Percentiles rank a stretch among this genome's conserved stretches.
Evolutionary conservation across 78 protist genomes (phyloP).

Genomic region (Pigoraptor vietnamica): DNA sequence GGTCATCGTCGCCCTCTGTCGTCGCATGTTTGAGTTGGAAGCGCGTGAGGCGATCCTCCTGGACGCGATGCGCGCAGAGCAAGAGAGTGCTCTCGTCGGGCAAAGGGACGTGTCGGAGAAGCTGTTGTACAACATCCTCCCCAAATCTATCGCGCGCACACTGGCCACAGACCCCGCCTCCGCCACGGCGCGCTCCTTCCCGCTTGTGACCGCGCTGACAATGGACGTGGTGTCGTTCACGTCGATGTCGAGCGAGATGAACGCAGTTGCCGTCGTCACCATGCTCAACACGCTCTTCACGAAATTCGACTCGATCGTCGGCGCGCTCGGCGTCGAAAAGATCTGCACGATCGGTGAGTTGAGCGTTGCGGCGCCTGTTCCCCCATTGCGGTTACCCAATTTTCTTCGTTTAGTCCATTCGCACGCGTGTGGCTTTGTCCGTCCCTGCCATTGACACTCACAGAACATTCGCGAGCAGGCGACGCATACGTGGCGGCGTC

Average conservation of each 20-base stretch:
- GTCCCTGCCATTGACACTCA: not conserved
- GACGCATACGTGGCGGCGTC: not conserved
- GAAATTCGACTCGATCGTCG: not conserved
- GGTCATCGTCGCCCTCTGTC: not conserved
- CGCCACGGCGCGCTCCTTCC: not conserved
- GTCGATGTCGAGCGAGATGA: not conserved
- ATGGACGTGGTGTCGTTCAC: conserved; percentile 14
- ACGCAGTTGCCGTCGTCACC: not conserved
- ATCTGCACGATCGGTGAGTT: conserved; percentile 35
- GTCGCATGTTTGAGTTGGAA: not conserved
- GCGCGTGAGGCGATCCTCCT: not conserved
- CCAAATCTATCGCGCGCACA: not conserved
- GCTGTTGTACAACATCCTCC: not conserved
- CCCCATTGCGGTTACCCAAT: not conserved
- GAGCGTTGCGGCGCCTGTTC: not conserved
- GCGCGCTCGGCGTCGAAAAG: not conserved
- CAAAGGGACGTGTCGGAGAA: not conserved
- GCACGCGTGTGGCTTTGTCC: too few relatives aligned
- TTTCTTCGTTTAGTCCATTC: not conserved
- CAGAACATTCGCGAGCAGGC: not conserved
- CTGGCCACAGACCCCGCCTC: not conserved
- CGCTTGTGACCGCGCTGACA: not conserved
- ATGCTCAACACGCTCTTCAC: conserved; percentile 9
- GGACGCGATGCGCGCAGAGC: not conserved
- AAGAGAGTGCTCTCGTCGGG: not conserved